Base-by-base conservation (phyloP, 371 early-diverging fungal genomes). In the Parasitella parasitica region DNA sequence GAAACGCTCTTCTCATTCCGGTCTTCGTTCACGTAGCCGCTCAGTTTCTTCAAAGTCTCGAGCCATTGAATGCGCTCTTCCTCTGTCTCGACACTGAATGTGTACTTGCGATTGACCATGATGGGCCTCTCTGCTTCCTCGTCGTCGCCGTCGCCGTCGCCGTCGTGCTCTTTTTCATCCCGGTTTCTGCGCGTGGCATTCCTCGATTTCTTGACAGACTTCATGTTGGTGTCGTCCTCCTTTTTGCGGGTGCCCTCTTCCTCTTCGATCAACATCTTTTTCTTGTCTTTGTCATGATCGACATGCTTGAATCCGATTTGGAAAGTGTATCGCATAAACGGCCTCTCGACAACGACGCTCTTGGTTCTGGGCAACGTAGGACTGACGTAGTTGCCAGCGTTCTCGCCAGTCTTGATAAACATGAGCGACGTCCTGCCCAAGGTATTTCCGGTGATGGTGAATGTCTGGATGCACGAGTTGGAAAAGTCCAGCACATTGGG, bases 251-350 rank as follows among this genome's bases (percentile, higher is more conserved):
- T 22, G 12, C 36, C 38, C 37, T 35, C n/a, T 32, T 57, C 59
- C 15, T 51, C 63, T 30, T 59, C 57, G 39, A 60, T 37, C 11
- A 71, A 53, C 48, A 66, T 64, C 6, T 46, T 61, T n/a, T 56
- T 51, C 22, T 38, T 27, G 4, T 35, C 46, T 16, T 28, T 13
- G 11, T 52, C 56, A 3, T 41, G 24, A 11, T 80, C 75, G 0
- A 70, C 54, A 26, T 76, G 78, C 24, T 68, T 67, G 51, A 87
- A 77, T 0, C 81, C 82, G 46, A 88, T 71, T 59, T 88, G 88
- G 65, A 90, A 87, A 0, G 85, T 86, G 49, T 86, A 84, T 18
- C 85, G 72, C 86, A 90, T 83, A 61, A 89, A 90, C 15, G 86
- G 81, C 5, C 87, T 79, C 59, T 89, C 90, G 7, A 89, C 81